phyloP scores from a whole-genome alignment of 177 flowering plant genomes.

The Tripterygium wilfordii region DNA sequence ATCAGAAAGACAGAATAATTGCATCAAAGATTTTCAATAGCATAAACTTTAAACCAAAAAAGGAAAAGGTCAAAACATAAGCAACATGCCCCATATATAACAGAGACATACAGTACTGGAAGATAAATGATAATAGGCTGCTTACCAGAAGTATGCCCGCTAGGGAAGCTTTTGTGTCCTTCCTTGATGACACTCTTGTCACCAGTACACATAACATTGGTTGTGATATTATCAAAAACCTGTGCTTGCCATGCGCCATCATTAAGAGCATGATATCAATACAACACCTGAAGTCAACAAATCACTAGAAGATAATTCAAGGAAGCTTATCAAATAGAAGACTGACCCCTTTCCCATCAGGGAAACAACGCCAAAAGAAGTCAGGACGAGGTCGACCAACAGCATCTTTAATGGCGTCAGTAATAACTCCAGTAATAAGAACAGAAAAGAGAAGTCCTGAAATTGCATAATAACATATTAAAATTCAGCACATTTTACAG shows the following conservation, averaged over 20 bases:
- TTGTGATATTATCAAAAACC: slow-evolving; percentile 36
- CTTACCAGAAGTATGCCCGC: slow-evolving; percentile 66
- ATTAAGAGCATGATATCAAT: background rate
- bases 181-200: slow-evolving; percentile 36
- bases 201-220: slow-evolving; percentile 38
- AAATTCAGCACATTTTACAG: background rate
- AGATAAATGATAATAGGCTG: background rate
- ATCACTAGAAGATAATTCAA: background rate
- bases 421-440: slow-evolving; percentile 75
- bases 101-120: background rate
- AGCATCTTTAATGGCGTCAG: slow-evolving; percentile 85
- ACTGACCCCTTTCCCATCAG: slow-evolving; percentile 70
- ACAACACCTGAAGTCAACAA: background rate
- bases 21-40: no score
- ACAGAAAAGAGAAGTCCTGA: slow-evolving; percentile 77
- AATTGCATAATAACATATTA: slow-evolving; percentile 4
- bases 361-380: slow-evolving; percentile 95
- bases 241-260: slow-evolving; percentile 13
- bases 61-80: background rate
- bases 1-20: no score
- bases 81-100: background rate
- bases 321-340: background rate
- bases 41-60: background rate
- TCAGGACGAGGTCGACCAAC: slow-evolving; percentile 92
- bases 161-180: slow-evolving; percentile 62